phyloP scores from a whole-genome alignment of 2,329 filamentous ascomycete species.

The Trichoderma citrinoviride region DNA sequence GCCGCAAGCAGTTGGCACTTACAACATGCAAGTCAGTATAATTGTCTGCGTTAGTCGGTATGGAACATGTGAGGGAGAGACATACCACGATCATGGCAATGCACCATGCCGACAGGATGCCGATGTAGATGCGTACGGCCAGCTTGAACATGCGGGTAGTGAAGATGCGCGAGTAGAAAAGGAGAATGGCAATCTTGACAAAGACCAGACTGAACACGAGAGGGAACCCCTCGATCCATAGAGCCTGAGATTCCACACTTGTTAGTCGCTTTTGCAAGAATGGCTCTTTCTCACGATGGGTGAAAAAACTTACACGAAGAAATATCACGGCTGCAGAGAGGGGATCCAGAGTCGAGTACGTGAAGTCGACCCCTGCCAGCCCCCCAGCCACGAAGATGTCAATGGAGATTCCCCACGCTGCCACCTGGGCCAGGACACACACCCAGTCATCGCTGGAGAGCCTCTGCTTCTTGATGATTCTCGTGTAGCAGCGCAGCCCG shows the following conservation, averaged over 20 bases:
- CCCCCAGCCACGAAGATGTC: background rate
- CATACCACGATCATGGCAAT: background rate
- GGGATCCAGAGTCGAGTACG: background rate
- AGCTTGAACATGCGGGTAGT: background rate
- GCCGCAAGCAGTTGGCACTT: background rate
- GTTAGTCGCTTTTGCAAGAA: background rate
- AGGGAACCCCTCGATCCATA: background rate
- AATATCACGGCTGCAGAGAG: background rate
- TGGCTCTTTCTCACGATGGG: background rate
- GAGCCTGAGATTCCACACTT: background rate
- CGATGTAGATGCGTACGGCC: background rate
- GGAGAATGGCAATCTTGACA: slow-evolving; percentile 23
- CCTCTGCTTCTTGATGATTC: background rate
- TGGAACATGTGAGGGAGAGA: background rate
- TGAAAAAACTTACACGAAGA: background rate
- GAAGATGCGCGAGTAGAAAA: slow-evolving; percentile 24
- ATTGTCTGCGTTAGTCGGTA: background rate
- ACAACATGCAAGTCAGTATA: background rate
- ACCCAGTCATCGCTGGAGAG: background rate
- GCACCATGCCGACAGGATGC: background rate
- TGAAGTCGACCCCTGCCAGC: background rate
- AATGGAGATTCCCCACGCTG: background rate
- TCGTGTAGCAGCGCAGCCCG: background rate
- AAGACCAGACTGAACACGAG: background rate
- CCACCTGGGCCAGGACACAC: background rate